phyloP scores from a whole-genome alignment of 768 basidiomycete genomes.

The Galerina sulciceps region DNA sequence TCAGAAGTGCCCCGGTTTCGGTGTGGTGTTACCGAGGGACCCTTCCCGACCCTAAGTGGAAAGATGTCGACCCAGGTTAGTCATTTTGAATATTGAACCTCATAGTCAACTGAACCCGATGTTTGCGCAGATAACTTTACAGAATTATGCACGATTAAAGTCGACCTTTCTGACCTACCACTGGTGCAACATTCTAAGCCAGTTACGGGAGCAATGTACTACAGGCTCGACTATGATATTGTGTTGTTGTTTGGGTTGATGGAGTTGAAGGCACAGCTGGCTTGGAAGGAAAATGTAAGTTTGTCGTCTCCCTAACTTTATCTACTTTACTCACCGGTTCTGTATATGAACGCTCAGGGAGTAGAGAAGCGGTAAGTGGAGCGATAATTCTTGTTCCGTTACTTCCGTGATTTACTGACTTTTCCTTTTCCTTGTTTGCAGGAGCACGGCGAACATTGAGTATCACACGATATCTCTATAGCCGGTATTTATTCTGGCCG shows the following conservation, averaged over 20 bases:
- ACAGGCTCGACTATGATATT: slow-evolving; percentile 40
- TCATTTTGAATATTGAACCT: background rate
- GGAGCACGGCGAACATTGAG: slow-evolving; percentile 40
- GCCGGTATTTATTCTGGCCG: slow-evolving; percentile 5
- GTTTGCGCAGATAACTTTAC: slow-evolving; percentile 29
- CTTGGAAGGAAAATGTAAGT: slow-evolving; percentile 52
- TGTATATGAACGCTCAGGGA: slow-evolving; percentile 1
- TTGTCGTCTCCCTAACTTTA: background rate
- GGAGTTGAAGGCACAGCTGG: slow-evolving; percentile 54
- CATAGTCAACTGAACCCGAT: background rate
- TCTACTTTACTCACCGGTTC: background rate
- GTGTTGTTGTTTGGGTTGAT: slow-evolving; percentile 56
- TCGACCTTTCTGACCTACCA: slow-evolving; percentile 27
- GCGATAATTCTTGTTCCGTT: background rate
- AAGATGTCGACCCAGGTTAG: slow-evolving; percentile 32
- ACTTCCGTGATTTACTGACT: background rate
- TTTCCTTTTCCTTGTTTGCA: background rate
- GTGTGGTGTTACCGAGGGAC: slow-evolving; percentile 32
- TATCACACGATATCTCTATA: slow-evolving; percentile 31
- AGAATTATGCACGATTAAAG: slow-evolving; percentile 31
- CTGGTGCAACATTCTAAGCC: slow-evolving; percentile 18
- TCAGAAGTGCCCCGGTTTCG: slow-evolving; percentile 17
- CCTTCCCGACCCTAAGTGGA: slow-evolving; percentile 28
- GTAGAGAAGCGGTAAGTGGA: slow-evolving; percentile 15
- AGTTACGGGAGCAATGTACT: slow-evolving; percentile 26